Conservation (phyloP, 208 protist species). For the Phytomonas francai region DNA sequence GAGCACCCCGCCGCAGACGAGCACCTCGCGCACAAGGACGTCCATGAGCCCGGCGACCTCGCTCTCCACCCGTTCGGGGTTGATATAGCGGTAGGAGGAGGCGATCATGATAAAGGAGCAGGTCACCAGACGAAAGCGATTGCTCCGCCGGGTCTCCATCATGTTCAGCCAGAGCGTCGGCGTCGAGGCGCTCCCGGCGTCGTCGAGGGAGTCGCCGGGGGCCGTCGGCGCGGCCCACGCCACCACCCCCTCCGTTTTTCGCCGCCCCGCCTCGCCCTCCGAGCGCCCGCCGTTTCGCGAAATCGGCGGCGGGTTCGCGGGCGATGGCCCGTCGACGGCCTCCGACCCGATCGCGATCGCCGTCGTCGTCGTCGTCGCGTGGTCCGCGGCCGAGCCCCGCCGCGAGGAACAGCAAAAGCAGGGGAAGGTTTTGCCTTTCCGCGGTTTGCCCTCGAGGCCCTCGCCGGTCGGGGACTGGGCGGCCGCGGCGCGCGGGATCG, state of each 20-base stretch:
- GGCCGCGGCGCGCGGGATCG: too few species aligned
- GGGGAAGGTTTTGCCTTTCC: too few species aligned
- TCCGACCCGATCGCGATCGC: slow-evolving; percentile 3
- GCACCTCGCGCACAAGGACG: slow-evolving; percentile 15
- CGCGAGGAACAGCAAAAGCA: too few species aligned
- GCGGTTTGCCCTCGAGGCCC: too few species aligned
- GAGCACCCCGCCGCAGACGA: slow-evolving; percentile 24
- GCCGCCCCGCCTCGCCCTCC: too few species aligned
- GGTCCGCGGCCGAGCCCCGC: too few species aligned
- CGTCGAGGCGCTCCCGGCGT: neutral
- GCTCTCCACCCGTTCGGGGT: slow-evolving; percentile 15
- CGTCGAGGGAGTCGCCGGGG: slow-evolving; percentile 1
- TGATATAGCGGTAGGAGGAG: slow-evolving; percentile 20
- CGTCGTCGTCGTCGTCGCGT: slow-evolving; percentile 8
- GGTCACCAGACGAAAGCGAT: slow-evolving; percentile 24
- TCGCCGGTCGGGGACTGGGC: too few species aligned
- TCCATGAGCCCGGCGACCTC: slow-evolving; percentile 26
- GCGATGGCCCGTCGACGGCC: too few species aligned
- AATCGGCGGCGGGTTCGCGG: too few species aligned
- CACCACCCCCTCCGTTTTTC: too few species aligned
- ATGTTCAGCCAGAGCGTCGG: neutral
- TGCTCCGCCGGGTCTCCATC: neutral
- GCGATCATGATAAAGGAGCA: slow-evolving; percentile 27
- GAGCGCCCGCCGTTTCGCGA: too few species aligned
- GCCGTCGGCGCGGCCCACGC: too few species aligned